These are phyloP conservation scores for Coemansia sp. DNA, from an alignment of 192 early-diverging fungal species.

Conservation along the genomic window DNA sequence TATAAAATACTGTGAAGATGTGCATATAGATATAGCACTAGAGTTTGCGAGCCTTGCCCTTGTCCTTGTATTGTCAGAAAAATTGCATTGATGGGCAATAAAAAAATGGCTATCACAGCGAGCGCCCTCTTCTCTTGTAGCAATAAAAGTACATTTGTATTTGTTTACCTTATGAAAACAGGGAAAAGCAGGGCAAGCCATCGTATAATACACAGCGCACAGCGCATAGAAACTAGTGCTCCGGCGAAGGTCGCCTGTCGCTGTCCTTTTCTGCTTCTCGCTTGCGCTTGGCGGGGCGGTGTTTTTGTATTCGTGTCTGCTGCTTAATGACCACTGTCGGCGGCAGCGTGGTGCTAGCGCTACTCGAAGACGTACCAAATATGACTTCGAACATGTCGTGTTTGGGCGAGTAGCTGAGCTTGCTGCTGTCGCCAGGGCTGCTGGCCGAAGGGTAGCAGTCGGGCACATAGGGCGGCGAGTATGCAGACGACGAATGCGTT, in stretches of 20 bases:
- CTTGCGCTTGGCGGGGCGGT: conserved; percentile 7
- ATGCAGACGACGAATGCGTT: conserved; percentile 33
- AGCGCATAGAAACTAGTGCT: neutral
- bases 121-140: too few species aligned
- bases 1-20: too few species aligned
- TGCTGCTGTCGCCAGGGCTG: neutral
- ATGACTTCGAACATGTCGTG: conserved; percentile 38
- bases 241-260: neutral
- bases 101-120: too few species aligned
- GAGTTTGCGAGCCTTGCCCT: too few species aligned
- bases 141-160: conserved; percentile 1
- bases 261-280: neutral
- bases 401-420: conserved; percentile 7
- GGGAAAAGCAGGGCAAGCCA: neutral
- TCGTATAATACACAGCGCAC: neutral
- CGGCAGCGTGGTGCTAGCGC: conserved; percentile 1
- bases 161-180: neutral
- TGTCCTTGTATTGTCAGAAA: too few species aligned
- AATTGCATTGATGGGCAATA: too few species aligned
- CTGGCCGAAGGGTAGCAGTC: conserved; percentile 9
- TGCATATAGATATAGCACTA: too few species aligned
- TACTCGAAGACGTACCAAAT: conserved; percentile 24
- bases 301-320: conserved; percentile 12
- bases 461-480: conserved; percentile 49
- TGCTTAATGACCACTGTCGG: conserved; percentile 34